phyloP scores from a whole-genome alignment of 805 yeast genomes.

The Wickerhamiella brachini region DNA sequence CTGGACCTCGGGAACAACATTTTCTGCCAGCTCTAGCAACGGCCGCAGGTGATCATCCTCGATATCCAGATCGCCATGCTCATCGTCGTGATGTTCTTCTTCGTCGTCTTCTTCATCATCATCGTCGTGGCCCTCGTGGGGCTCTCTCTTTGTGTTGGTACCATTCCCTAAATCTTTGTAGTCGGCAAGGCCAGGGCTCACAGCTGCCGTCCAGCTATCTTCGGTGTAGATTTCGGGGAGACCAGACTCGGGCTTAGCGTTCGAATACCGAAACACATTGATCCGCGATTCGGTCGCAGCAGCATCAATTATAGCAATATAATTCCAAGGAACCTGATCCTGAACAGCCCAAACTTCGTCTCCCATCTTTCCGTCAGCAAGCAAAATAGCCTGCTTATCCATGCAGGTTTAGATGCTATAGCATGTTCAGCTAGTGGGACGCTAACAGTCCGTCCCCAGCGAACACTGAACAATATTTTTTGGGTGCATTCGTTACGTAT shows the following conservation, averaged over 20 bases:
- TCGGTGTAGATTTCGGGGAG: slow-evolving; percentile 12
- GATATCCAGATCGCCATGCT: slow-evolving; percentile 23
- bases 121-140: background rate
- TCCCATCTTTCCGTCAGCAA: background rate
- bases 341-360: slow-evolving; percentile 8
- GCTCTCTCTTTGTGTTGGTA: slow-evolving; percentile 8
- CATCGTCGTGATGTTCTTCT: slow-evolving; percentile 8
- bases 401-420: background rate
- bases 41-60: slow-evolving; percentile 39
- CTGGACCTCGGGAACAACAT: slow-evolving; percentile 46
- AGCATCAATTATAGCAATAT: slow-evolving; percentile 81
- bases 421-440: too few species aligned
- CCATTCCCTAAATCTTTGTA: slow-evolving; percentile 22
- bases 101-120: slow-evolving; percentile 1
- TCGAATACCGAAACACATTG: slow-evolving; percentile 47
- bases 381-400: background rate
- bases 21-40: slow-evolving; percentile 35
- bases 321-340: slow-evolving; percentile 22
- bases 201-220: slow-evolving; percentile 34
- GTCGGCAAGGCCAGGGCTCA: slow-evolving; percentile 45
- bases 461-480: too few species aligned
- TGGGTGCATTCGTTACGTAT: too few species aligned
- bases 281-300: slow-evolving; percentile 87
- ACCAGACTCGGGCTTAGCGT: slow-evolving; percentile 3
- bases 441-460: too few species aligned